Evolutionary conservation across 345 rosid genomes (phyloP).

Genomic region (Cochlearia excelsa): DNA sequence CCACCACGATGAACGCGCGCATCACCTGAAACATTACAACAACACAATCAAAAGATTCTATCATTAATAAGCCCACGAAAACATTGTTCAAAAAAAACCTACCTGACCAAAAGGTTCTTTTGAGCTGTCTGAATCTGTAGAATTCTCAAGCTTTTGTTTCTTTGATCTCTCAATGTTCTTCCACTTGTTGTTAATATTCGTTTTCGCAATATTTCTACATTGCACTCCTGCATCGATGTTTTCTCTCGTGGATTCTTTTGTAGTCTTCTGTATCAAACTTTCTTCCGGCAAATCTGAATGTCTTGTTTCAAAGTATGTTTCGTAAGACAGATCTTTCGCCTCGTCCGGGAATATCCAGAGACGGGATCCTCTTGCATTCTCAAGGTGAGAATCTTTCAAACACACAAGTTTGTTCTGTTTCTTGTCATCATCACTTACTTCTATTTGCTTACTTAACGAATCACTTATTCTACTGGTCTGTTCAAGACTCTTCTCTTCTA

Average conservation of each 20-base stretch:
- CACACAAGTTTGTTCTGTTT: conserved; percentile 9
- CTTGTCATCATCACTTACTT: conserved; percentile 34
- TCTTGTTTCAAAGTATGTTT: conserved; percentile 47
- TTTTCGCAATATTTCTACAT: conserved; percentile 14
- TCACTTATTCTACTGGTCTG: conserved; percentile 32
- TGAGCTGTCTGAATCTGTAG: conserved; percentile 24
- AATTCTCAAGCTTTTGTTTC: conserved; percentile 23
- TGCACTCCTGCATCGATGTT: conserved; percentile 46
- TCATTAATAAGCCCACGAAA: neutral
- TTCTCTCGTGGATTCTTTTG: conserved; percentile 24
- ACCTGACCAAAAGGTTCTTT: conserved; percentile 35
- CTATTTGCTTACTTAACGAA: conserved; percentile 31
- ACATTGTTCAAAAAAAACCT: neutral
- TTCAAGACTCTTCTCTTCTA: conserved; percentile 33
- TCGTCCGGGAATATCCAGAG: conserved; percentile 75
- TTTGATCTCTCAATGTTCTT: conserved; percentile 23
- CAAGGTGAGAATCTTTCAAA: conserved; percentile 28
- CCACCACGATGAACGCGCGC: conserved; percentile 33
- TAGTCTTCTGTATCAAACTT: conserved; percentile 25
- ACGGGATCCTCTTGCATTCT: conserved; percentile 37
- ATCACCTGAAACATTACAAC: conserved; percentile 29
- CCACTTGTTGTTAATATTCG: conserved; percentile 20
- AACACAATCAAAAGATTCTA: neutral
- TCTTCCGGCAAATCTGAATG: conserved; percentile 33
- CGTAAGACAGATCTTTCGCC: conserved; percentile 38